Conservation (phyloP, 2,329 filamentous ascomycete genomes). For the Akanthomyces lecanii region DNA sequence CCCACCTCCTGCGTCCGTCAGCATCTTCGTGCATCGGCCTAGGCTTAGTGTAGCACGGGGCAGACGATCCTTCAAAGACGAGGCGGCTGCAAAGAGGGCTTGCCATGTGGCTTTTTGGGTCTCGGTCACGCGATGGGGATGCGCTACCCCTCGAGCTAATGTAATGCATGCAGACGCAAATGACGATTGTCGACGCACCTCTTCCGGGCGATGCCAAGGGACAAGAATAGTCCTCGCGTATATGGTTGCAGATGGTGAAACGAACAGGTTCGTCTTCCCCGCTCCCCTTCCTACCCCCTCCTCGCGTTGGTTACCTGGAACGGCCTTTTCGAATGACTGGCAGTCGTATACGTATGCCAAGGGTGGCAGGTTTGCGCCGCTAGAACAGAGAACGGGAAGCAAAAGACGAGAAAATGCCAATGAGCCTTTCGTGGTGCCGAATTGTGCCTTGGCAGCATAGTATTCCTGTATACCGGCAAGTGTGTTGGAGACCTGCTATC, state of each 20-base stretch:
- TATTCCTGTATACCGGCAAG: not conserved
- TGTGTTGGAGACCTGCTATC: not conserved
- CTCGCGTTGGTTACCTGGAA: not conserved
- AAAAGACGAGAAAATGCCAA: not conserved
- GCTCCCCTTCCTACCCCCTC: not conserved
- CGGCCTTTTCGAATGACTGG: too few relatives aligned
- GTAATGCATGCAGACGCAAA: not conserved
- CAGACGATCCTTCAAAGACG: not conserved
- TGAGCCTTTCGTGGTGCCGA: not conserved
- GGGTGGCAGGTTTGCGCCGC: not conserved
- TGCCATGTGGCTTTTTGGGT: not conserved
- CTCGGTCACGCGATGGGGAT: not conserved
- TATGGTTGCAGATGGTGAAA: slow-evolving; percentile 10
- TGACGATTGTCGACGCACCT: not conserved
- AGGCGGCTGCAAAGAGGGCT: not conserved
- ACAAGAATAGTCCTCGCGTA: not conserved
- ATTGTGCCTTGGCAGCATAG: not conserved
- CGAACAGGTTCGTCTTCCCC: not conserved
- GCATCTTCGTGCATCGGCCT: too few relatives aligned
- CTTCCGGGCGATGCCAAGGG: too few relatives aligned
- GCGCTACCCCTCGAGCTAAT: not conserved
- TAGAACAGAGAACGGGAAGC: not conserved
- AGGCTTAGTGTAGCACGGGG: too few relatives aligned
- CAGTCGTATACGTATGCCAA: not conserved
- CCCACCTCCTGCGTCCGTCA: too few relatives aligned